Evolutionary conservation across 805 yeast genomes (phyloP).

Genomic region (Metschnikowia cubensis): DNA sequence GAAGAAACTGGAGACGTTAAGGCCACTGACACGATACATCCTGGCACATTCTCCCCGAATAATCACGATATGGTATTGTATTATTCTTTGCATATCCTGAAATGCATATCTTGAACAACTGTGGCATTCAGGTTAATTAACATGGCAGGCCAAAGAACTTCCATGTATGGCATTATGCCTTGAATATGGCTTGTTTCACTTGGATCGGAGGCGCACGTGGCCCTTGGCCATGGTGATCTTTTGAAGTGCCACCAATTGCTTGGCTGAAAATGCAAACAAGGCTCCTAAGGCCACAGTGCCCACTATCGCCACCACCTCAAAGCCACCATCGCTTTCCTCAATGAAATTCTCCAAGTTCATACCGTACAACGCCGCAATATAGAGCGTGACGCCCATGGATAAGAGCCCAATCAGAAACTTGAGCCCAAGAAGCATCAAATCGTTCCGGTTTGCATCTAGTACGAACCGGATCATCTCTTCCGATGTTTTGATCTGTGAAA

Average conservation of each 20-base stretch:
- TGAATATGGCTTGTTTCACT: too few species aligned
- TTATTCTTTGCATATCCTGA: too few species aligned
- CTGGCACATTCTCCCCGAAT: too few species aligned
- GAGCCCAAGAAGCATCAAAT: constrained; percentile 82
- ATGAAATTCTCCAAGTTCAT: constrained; percentile 93
- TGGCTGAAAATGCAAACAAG: constrained; percentile 52
- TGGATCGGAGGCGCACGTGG: not conserved
- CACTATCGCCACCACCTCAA: constrained; percentile 40
- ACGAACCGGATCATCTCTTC: constrained; percentile 94
- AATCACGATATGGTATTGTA: too few species aligned
- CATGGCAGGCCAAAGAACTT: too few species aligned
- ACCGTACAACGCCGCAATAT: constrained; percentile 85
- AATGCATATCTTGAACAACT: too few species aligned
- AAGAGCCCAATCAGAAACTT: constrained; percentile 79
- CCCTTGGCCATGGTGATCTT: constrained; percentile 57
- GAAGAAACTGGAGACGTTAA: too few species aligned
- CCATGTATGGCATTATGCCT: too few species aligned
- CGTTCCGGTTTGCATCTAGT: constrained; percentile 89
- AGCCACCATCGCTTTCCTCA: constrained; percentile 77
- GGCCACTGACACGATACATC: too few species aligned
- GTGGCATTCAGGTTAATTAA: too few species aligned
- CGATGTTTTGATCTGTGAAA: constrained; percentile 82
- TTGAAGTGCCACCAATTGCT: constrained; percentile 60
- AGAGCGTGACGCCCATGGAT: constrained; percentile 76
- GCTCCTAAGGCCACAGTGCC: constrained; percentile 41